Base-by-base conservation (phyloP, 2,329 filamentous ascomycete genomes). In the Zymoseptoria pseudotritici region DNA sequence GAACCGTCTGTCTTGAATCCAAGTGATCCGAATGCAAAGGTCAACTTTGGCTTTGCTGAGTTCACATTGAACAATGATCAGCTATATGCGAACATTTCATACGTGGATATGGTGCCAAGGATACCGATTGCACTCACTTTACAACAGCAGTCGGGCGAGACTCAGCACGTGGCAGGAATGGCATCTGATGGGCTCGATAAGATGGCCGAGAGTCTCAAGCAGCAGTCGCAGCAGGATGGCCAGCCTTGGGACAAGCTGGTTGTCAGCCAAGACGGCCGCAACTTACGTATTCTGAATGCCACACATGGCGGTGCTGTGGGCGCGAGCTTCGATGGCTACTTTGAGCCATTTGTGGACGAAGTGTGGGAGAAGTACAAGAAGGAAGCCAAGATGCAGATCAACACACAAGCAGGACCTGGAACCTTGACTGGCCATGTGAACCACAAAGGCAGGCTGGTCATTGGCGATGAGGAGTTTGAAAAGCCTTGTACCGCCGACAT, bases 231-330 rank as follows among this genome's bases (percentile, higher is more conserved):
- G 4, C 73, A 71, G 24, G 87, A 90, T 66, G 79, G 81, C 1
- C 74, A 78, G 54, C 82, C 82, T 0, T 91, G 87, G 88, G 80
- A 86, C 65, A 79, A 84, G 66, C 79, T 89, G 50, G 76, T 85
- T 54, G 76, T 84, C 54, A 71, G 68, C 46, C 66, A 70, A 36
- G 66, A 73, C 13, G 67, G 72, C 5, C 72, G 73, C 10, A 73
- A 75, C 24, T 69, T 80, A 10, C 75, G 79, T 2, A 75, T 76
- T 0, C 67, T 81, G 21, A 77, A 75, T 46, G 77, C 79, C 0
- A 80, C 78, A 55, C 77, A 79, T 54, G 77, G 76, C 57, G 69
- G 76, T 51, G 80, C 80, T 1, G 71, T 76, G 7, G 78, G 80
- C 57, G 73, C 73, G 4, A 74, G 78, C n/a, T 84, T 84, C 72